Evolutionary conservation across 2,329 filamentous ascomycete genomes (phyloP), one percentile per base, ranked within the genome.

Genomic region (Ilyonectria sp.): DNA sequence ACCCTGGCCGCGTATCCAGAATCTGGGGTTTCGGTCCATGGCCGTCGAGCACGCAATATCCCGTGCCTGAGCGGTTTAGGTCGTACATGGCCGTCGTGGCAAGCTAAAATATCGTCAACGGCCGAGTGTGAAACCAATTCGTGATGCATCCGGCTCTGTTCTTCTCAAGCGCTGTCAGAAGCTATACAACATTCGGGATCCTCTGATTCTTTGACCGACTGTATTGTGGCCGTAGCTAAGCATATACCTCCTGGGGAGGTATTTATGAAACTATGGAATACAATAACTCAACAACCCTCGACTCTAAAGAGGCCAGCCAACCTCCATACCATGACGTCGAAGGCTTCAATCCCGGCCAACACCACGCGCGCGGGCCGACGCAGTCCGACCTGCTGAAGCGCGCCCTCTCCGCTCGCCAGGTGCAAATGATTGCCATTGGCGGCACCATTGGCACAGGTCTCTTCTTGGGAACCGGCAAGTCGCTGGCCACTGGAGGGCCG

Each of bases 401-500:
- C 6, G 85, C 86, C 47, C 82, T 91, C 13, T 88, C 87, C 2
- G 78, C 87, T 17, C 86, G 89, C n/a, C 90, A 91, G 76, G 87
- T 91, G 11, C 89, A 91, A 79, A 91, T 92, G 89, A 90, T 92
- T 68, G 90, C 90, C 49, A 87, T 89, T 55, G 87, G 86, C 21
- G 87, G 87, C 40, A 89, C 86, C 1, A 89, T 89, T 53, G 87
- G 87, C 9, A 91, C 89, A 0, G 89, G 89, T 3, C 78, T 91
- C 4, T 91, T 91, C 70, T 81, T 92, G 6, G 89, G 89, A 33
- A 90, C 88, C 1, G 89, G 89, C 10, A 88, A 87, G 74, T 86
- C 88, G 4, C 78, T 91, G 44, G 84, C 87, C 1, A 89, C 84
- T 0, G 89, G 87, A 33, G 89, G 89, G 0, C 89, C 89, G 5